Evolutionary conservation across 768 basidiomycete species (phyloP).

Genomic region (Leccinum ochraceum): DNA sequence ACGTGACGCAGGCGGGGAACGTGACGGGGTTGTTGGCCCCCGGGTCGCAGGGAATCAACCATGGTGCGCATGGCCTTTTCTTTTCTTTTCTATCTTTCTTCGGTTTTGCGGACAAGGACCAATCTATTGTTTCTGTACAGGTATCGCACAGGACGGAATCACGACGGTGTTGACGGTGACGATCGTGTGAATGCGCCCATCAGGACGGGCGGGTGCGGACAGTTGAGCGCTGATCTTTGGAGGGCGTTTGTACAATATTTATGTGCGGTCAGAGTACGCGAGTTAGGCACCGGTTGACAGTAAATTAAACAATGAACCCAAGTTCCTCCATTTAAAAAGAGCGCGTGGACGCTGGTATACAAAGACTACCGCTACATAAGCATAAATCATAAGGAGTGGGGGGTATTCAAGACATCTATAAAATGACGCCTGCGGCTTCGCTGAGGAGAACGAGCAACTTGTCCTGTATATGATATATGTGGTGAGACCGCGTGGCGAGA

Average conservation of each 20-base stretch:
- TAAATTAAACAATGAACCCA: not conserved
- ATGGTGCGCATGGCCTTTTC: slow-evolving; percentile 36
- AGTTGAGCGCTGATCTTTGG: not conserved
- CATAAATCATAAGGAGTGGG: slow-evolving; percentile 2
- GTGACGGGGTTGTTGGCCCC: not conserved
- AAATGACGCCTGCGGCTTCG: slow-evolving; percentile 31
- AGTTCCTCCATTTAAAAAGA: not conserved
- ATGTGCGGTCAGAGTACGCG: not conserved
- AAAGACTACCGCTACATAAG: slow-evolving; percentile 20
- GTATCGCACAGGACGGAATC: slow-evolving; percentile 60
- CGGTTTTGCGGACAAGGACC: not conserved
- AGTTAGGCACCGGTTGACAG: not conserved
- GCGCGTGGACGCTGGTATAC: slow-evolving; percentile 4
- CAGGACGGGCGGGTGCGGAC: not conserved
- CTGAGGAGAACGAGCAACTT: slow-evolving; percentile 30
- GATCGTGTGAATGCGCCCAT: slow-evolving; percentile 35
- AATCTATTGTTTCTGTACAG: slow-evolving; percentile 27
- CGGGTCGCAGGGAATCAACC: slow-evolving; percentile 50
- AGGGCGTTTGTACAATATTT: not conserved
- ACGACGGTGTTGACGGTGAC: slow-evolving; percentile 56
- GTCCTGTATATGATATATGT: slow-evolving; percentile 16
- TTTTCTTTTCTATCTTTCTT: not conserved
- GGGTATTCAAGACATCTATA: slow-evolving; percentile 21
- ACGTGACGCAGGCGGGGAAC: too few species aligned
- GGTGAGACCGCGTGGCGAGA: slow-evolving; percentile 2